Evolutionary conservation across 2,329 filamentous ascomycete species (phyloP).

Genomic region (Didymellaceae sp.): DNA sequence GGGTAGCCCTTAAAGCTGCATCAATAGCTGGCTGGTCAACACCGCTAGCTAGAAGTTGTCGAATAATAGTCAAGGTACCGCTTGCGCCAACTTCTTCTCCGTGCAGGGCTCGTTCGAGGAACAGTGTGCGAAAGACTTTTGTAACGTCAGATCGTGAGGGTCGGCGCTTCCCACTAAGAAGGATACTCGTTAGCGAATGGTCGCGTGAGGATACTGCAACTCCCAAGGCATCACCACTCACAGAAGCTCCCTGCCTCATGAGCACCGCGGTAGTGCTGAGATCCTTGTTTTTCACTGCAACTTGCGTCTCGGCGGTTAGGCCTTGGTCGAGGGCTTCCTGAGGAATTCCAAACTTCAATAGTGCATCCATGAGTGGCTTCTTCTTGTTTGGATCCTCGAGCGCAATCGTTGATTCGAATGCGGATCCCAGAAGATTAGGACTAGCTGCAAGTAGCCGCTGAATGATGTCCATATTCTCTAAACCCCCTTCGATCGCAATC

Average conservation of each 20-base stretch:
- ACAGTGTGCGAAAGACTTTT: conserved; percentile 36
- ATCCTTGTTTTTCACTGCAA: conserved; percentile 28
- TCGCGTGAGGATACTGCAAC: conserved; percentile 62
- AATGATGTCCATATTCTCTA: conserved; percentile 43
- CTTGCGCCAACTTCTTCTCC: background rate
- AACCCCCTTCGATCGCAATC: conserved; percentile 39
- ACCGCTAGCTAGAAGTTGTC: conserved; percentile 33
- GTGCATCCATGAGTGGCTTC: conserved; percentile 31
- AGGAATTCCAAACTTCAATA: conserved; percentile 38
- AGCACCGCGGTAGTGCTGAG: conserved; percentile 37
- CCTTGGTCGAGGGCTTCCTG: conserved; percentile 39
- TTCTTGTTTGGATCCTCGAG: conserved; percentile 33
- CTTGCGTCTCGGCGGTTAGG: conserved; percentile 33
- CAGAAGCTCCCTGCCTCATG: conserved; percentile 43
- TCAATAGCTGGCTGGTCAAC: conserved; percentile 41
- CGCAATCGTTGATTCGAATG: conserved; percentile 35
- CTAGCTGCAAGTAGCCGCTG: conserved; percentile 34
- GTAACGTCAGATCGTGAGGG: conserved; percentile 36
- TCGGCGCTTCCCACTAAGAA: conserved; percentile 53
- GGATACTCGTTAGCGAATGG: conserved; percentile 56
- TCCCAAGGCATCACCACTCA: conserved; percentile 63
- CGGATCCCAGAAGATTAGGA: conserved; percentile 30
- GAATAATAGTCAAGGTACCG: conserved; percentile 23
- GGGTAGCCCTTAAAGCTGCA: conserved; percentile 29
- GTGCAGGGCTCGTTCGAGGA: conserved; percentile 21